phyloP scores from a whole-genome alignment of 768 basidiomycete genomes.

The Tylopilus balloui region DNA sequence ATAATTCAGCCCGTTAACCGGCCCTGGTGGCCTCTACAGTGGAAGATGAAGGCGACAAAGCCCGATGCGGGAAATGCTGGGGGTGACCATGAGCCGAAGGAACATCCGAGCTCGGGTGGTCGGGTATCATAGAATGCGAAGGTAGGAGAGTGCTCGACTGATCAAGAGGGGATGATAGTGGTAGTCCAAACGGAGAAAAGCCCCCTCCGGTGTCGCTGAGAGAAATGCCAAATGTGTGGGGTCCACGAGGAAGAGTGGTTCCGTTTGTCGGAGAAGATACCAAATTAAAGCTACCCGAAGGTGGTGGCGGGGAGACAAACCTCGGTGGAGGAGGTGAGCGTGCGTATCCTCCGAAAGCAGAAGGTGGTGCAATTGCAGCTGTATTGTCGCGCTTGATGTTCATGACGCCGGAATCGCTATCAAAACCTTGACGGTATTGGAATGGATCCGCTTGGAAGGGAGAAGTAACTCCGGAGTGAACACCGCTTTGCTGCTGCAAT shows the following conservation, averaged over 20 bases:
- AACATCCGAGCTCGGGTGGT: slow-evolving; percentile 31
- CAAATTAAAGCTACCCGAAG: slow-evolving; percentile 28
- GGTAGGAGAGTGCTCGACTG: slow-evolving; percentile 26
- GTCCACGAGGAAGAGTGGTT: slow-evolving; percentile 26
- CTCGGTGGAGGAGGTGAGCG: slow-evolving; percentile 34
- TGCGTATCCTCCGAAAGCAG: slow-evolving; percentile 26
- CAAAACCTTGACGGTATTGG: slow-evolving; percentile 30
- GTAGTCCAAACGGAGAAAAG: slow-evolving; percentile 32
- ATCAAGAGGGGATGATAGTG: slow-evolving; percentile 30
- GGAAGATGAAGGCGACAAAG: slow-evolving; percentile 36
- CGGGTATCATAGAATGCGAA: slow-evolving; percentile 36
- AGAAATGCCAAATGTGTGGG: slow-evolving; percentile 31
- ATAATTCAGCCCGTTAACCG: slow-evolving; percentile 38
- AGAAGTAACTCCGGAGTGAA: slow-evolving; percentile 22
- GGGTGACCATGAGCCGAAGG: slow-evolving; percentile 32
- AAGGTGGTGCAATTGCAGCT: slow-evolving; percentile 21
- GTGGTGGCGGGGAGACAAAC: slow-evolving; percentile 32
- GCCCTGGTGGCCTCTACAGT: slow-evolving; percentile 38
- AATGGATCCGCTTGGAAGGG: slow-evolving; percentile 28
- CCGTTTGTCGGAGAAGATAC: slow-evolving; percentile 27
- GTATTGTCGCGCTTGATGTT: slow-evolving; percentile 26
- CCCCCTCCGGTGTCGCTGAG: slow-evolving; percentile 24
- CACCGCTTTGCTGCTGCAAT: slow-evolving; percentile 24
- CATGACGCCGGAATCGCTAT: slow-evolving; percentile 18
- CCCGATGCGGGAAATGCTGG: slow-evolving; percentile 38